Conservation (phyloP, 2,329 filamentous ascomycete species). For the Cladophialophora carrionii region DNA sequence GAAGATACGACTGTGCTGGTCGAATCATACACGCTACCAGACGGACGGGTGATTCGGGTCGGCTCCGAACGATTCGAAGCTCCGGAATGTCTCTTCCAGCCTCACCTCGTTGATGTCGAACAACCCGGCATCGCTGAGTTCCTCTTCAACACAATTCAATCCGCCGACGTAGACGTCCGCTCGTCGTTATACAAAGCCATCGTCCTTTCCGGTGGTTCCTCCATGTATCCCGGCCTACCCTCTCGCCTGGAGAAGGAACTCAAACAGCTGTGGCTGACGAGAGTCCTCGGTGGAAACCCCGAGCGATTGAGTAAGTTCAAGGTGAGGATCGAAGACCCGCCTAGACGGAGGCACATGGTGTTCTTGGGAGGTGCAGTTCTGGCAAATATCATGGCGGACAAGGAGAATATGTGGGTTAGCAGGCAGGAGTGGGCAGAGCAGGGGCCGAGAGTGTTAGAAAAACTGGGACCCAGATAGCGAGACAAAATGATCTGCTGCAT, state of each 20-base stretch:
- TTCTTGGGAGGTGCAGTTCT: constrained; percentile 95
- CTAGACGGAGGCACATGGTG: constrained; percentile 97
- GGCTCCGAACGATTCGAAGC: constrained; percentile 98
- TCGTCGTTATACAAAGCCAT: constrained; percentile 95
- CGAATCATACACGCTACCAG: constrained; percentile 95
- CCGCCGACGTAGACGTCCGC: constrained; percentile 92
- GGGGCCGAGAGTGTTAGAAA: constrained; percentile 80
- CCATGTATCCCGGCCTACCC: constrained; percentile 97
- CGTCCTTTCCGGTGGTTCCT: constrained; percentile 92
- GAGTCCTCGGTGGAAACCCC: constrained; percentile 85
- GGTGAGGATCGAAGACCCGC: constrained; percentile 97
- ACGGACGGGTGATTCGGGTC: constrained; percentile 93
- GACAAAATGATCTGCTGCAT: not conserved
- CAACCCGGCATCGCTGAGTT: constrained; percentile 96
- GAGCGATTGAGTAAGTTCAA: constrained; percentile 98
- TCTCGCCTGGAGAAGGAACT: constrained; percentile 96
- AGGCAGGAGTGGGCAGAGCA: constrained; percentile 98
- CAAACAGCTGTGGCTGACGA: constrained; percentile 97
- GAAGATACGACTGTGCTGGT: constrained; percentile 97
- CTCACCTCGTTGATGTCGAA: constrained; percentile 95
- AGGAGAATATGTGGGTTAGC: constrained; percentile 98
- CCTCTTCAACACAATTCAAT: constrained; percentile 97
- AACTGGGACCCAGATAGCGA: constrained; percentile 78
- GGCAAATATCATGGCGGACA: constrained; percentile 98
- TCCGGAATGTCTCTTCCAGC: constrained; percentile 97